Percentiles rank a stretch among this genome's conserved stretches.
phyloP scores from a whole-genome alignment of 805 yeast species.

The Yarrowia yakushimensis region DNA sequence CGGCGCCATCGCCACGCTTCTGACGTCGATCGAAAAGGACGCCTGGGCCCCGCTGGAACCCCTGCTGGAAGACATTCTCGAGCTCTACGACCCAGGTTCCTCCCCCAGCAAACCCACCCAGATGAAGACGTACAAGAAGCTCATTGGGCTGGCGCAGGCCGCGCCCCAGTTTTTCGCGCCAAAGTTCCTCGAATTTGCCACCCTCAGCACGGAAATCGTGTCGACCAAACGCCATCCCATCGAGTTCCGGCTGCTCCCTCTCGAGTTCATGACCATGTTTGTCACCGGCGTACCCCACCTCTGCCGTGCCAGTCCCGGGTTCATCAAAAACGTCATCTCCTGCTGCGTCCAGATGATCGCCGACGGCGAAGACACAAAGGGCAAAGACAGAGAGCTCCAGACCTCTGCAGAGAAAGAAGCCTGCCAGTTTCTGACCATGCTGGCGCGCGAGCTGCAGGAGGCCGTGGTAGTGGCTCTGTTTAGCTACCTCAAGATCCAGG shows the following conservation, averaged over 20 bases:
- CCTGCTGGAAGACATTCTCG: neutral
- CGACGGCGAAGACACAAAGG: constrained; percentile 9
- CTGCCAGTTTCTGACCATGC: constrained; percentile 14
- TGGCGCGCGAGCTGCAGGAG: constrained; percentile 16
- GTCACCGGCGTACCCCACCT: constrained; percentile 15
- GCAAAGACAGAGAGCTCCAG: neutral
- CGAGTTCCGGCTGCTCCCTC: constrained; percentile 20
- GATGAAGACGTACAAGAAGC: constrained; percentile 14
- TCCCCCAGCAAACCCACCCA: constrained; percentile 5
- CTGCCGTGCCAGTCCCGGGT: constrained; percentile 18
- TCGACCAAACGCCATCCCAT: constrained; percentile 19
- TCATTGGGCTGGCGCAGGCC: constrained; percentile 4
- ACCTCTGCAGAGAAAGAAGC: constrained; percentile 10
- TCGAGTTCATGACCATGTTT: constrained; percentile 23
- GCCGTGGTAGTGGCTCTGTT: constrained; percentile 5
- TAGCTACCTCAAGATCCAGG: constrained; percentile 12
- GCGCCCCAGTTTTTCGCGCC: constrained; percentile 6
- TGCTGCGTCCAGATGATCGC: constrained; percentile 12
- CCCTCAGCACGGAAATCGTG: constrained; percentile 9
- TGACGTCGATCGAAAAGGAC: neutral
- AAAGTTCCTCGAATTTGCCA: neutral
- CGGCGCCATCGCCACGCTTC: neutral
- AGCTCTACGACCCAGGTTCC: constrained; percentile 4
- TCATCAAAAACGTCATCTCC: constrained; percentile 1
- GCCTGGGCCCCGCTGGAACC: constrained; percentile 14